These are phyloP conservation scores for Sinapis alba DNA, from an alignment of 441 rosid species.

Conservation along the genomic window DNA sequence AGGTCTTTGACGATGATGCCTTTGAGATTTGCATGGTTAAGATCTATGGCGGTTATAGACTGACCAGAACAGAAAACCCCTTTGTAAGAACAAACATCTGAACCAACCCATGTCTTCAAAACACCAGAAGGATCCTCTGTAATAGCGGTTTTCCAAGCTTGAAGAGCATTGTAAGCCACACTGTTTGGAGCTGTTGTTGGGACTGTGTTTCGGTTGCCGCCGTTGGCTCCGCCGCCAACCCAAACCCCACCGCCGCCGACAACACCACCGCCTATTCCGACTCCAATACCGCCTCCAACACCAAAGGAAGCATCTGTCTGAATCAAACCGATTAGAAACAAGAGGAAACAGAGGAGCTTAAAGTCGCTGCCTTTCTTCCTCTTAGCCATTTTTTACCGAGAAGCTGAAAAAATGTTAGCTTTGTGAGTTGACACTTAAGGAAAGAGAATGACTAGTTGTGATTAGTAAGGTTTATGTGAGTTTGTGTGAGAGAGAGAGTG, in stretches of 20 bases:
- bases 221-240: constrained; percentile 53
- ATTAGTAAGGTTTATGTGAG: constrained; percentile 9
- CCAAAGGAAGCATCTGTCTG: constrained; percentile 46
- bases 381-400: constrained; percentile 12
- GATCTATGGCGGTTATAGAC: constrained; percentile 72
- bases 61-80: constrained; percentile 69
- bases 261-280: constrained; percentile 44
- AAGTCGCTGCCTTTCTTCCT: constrained; percentile 30
- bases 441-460: constrained; percentile 33
- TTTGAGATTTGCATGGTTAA: constrained; percentile 78
- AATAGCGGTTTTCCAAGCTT: constrained; percentile 81
- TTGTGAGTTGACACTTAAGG: constrained; percentile 30
- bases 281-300: constrained; percentile 49
- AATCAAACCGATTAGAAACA: constrained; percentile 44
- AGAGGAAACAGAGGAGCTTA: constrained; percentile 36
- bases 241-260: constrained; percentile 48
- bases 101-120: constrained; percentile 75
- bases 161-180: constrained; percentile 67
- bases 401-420: constrained; percentile 17
- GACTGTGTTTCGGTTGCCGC: constrained; percentile 41
- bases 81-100: constrained; percentile 82
- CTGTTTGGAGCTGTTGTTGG: constrained; percentile 41
- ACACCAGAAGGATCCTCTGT: constrained; percentile 73
- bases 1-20: constrained; percentile 75
- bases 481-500: not conserved